Percentiles rank a stretch among this genome's conserved stretches.
Evolutionary conservation across 768 basidiomycete species (phyloP).

Genomic region (Termitomyces sp.): DNA sequence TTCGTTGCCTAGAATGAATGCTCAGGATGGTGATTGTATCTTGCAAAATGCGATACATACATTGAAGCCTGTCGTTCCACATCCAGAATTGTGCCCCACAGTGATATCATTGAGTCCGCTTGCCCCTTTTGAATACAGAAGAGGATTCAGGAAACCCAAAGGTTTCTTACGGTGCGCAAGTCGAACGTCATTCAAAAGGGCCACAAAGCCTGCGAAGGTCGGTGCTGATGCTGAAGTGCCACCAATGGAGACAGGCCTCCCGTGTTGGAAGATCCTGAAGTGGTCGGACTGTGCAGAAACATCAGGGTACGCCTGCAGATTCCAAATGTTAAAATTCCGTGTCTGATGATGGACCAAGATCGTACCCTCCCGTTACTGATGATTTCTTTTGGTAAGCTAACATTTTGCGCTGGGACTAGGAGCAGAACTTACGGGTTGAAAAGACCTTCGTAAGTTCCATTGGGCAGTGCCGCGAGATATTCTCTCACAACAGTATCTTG

Average conservation of each 20-base stretch:
- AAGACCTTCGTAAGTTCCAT: constrained; percentile 48
- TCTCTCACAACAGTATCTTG: constrained; percentile 39
- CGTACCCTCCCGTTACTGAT: constrained; percentile 48
- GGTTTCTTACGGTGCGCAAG: constrained; percentile 33
- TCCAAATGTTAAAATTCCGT: background rate
- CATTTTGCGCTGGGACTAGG: background rate
- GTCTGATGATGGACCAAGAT: background rate
- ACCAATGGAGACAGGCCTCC: constrained; percentile 31
- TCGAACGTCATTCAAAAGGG: constrained; percentile 62
- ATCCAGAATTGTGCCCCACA: constrained; percentile 48
- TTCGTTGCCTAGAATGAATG: constrained; percentile 30
- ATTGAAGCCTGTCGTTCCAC: constrained; percentile 64
- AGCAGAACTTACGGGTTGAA: constrained; percentile 46
- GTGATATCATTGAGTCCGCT: constrained; percentile 54
- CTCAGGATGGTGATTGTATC: background rate
- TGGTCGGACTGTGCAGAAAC: constrained; percentile 53
- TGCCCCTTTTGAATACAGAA: constrained; percentile 41
- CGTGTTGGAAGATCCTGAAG: constrained; percentile 44
- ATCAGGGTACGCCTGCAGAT: constrained; percentile 51
- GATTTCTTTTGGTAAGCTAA: background rate
- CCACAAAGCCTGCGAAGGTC: constrained; percentile 56
- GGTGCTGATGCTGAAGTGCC: constrained; percentile 69
- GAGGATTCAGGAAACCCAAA: constrained; percentile 66
- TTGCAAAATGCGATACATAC: constrained; percentile 27
- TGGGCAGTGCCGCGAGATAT: constrained; percentile 41